Evolutionary conservation across 2,329 filamentous ascomycete genomes (phyloP).

Genomic region (Pseudogymnoascus verrucosus): DNA sequence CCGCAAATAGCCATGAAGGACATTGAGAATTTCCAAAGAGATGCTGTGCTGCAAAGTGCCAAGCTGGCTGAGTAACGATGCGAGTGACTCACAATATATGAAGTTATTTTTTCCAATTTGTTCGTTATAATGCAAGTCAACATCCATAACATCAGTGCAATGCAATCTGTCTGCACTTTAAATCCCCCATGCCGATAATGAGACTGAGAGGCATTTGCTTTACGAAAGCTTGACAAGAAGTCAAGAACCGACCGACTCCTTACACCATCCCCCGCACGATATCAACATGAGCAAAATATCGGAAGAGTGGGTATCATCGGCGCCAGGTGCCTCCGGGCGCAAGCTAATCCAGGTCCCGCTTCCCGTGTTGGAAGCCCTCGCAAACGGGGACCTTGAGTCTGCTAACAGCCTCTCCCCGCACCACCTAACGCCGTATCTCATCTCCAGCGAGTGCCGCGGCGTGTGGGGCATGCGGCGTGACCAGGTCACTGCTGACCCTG

Average conservation of each 20-base stretch:
- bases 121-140: not conserved
- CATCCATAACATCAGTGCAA: not conserved
- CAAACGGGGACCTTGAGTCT: not conserved
- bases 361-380: not conserved
- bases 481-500: not conserved
- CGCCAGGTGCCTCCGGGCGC: not conserved
- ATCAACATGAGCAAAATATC: not conserved
- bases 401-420: slow-evolving; percentile 1
- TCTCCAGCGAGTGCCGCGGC: not conserved
- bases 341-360: not conserved
- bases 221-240: not conserved
- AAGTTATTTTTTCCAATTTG: not conserved
- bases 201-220: not conserved
- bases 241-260: too few species aligned
- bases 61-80: not conserved
- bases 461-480: not conserved
- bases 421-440: not conserved
- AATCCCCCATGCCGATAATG: not conserved
- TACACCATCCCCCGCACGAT: not conserved
- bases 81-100: not conserved
- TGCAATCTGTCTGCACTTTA: too few species aligned
- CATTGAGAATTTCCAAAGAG: not conserved
- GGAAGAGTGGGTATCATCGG: not conserved
- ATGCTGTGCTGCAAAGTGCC: not conserved
- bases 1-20: too few species aligned